These are phyloP conservation scores for Blumeriella jaapii DNA, from an alignment of 2,329 filamentous ascomycete genomes.

Conservation along the genomic window DNA sequence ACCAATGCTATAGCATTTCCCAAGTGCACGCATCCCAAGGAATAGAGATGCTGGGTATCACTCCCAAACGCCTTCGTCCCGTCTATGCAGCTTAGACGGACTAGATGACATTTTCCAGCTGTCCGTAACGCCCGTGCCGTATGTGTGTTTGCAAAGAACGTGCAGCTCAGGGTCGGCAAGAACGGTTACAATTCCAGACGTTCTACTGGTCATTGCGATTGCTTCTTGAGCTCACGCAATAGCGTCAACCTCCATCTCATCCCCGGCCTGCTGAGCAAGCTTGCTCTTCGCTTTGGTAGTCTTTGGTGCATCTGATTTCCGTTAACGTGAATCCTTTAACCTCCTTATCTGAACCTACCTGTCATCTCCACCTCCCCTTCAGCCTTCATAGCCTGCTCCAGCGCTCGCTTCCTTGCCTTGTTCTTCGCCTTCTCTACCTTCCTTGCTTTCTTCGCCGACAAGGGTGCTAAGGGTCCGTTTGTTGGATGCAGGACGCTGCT, in stretches of 20 bases:
- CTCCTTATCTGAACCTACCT: conserved; percentile 15
- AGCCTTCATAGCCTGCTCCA: conserved; percentile 25
- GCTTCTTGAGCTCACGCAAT: no score
- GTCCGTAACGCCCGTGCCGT: no score
- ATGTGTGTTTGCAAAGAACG: no score
- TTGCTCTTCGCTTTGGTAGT: conserved; percentile 15
- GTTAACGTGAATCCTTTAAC: conserved; percentile 1
- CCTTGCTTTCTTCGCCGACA: conserved; percentile 27
- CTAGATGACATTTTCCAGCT: no score
- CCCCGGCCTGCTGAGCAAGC: conserved; percentile 6
- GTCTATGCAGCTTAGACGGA: no score
- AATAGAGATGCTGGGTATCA: no score
- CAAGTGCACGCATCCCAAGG: no score
- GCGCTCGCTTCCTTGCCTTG: conserved; percentile 23
- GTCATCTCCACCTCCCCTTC: conserved; percentile 27
- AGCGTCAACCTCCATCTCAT: conserved; percentile 19
- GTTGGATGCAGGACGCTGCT: conserved; percentile 25
- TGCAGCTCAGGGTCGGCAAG: no score
- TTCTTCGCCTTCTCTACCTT: conserved; percentile 26
- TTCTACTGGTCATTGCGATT: no score
- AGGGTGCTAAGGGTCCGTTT: conserved; percentile 24
- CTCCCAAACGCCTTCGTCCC: no score
- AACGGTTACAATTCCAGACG: no score
- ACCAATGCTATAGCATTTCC: no score
- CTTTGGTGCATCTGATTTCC: conserved; percentile 20